These are phyloP conservation scores for Coemansia sp. DNA, from an alignment of 192 early-diverging fungal genomes.

Conservation along the genomic window DNA sequence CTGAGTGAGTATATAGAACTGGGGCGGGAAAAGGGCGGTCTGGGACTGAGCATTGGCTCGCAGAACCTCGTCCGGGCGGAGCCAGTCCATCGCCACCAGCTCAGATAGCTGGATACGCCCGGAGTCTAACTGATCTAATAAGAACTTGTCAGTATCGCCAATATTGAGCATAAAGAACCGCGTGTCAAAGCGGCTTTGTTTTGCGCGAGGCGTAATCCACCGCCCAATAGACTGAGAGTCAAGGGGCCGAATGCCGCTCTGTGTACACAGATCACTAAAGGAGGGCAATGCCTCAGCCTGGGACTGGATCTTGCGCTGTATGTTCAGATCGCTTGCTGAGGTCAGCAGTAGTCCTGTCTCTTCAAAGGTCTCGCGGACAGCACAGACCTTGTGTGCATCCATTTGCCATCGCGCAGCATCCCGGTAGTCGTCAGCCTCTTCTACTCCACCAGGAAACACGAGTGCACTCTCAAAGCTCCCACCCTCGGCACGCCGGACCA, in stretches of 20 bases:
- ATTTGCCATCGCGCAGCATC: not conserved
- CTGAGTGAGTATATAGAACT: constrained; percentile 63
- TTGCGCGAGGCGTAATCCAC: constrained; percentile 49
- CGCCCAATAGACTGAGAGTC: constrained; percentile 58
- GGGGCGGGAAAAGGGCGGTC: constrained; percentile 67
- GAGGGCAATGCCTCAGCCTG: constrained; percentile 15
- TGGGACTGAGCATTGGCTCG: constrained; percentile 48
- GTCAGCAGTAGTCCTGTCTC: constrained; percentile 73
- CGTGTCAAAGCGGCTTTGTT: constrained; percentile 42
- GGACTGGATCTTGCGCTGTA: constrained; percentile 17
- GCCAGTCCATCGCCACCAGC: constrained; percentile 66
- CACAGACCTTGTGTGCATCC: constrained; percentile 59
- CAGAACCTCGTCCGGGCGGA: constrained; percentile 64
- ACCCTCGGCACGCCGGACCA: constrained; percentile 41
- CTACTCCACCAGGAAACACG: constrained; percentile 53
- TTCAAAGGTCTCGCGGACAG: constrained; percentile 81
- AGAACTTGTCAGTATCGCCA: constrained; percentile 3
- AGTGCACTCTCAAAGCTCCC: constrained; percentile 33
- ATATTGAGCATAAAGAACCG: constrained; percentile 41
- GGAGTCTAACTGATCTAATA: constrained; percentile 14
- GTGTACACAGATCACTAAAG: constrained; percentile 58
- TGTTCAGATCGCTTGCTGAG: constrained; percentile 27
- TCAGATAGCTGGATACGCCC: constrained; percentile 52
- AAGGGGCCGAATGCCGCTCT: constrained; percentile 49
- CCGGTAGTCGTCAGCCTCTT: constrained; percentile 22